Base-by-base conservation (phyloP, 441 rosid species). In the Bruguiera hainesii region DNA sequence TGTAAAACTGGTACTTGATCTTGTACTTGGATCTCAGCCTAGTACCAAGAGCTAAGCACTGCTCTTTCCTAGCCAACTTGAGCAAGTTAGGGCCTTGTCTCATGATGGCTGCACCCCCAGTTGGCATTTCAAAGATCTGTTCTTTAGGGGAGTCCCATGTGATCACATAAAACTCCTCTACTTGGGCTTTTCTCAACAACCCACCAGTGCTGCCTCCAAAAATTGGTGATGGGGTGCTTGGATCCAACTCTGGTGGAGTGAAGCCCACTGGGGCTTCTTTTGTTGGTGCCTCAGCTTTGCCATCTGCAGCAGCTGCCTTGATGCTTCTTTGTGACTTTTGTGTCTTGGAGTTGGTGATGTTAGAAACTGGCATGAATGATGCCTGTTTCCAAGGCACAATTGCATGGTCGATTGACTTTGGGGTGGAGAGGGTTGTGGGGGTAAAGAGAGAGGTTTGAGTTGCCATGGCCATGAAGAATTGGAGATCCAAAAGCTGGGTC, bases 181-280 rank as follows among this genome's bases (percentile, higher is more conserved):
- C 94, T 57, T 76, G 90, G n/a, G 98, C 95, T 66, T 87, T 91
- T 10, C 85, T 76, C 7, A 87, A 64, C 49, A 91, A 71, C 0
- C 95, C 95, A 2, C 96, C 95, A 0, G 95, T 85, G 89, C 91
- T 85, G 61, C 97, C 96, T 4, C 87, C 83, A n/a, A 91, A 91
- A 67, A 91, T 89, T 46, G 91, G 95, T 2, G 97, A 89, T 21
- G 90, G 96, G 30, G 92, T 87, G 76, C 66, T 86, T 2, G 82
- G 92, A 77, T 87, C 94, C 67, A 89, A 61, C 75, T 88, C 81
- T 0, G 91, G 94, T 0, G 93, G 91, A 1, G 89, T 89, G 84
- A 91, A 91, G 0, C 98, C 98, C 0, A 80, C 89, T 0, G 93
- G 97, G 4, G 90, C 90, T 56, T 74, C 86, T 63, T 75, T 69